These are phyloP conservation scores for Phyllosticta paracitricarpa DNA, from an alignment of 2,329 filamentous ascomycete species.

Conservation along the genomic window DNA sequence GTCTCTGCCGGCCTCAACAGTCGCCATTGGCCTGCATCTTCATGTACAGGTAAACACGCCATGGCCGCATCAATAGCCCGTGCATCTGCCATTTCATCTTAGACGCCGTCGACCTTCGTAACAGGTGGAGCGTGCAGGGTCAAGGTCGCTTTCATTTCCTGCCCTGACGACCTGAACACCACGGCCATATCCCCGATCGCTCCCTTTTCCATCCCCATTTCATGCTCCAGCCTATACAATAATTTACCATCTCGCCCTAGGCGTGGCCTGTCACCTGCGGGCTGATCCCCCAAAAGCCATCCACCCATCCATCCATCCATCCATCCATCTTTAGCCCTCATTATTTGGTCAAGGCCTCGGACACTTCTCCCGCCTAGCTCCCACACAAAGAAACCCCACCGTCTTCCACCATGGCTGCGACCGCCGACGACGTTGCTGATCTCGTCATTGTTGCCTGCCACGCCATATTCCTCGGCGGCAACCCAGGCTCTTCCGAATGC, in stretches of 20 bases:
- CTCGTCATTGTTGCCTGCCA: constrained; percentile 79
- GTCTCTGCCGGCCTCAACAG: not conserved
- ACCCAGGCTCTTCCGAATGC: constrained; percentile 18
- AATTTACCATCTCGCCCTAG: not conserved
- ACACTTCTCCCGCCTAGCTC: not conserved
- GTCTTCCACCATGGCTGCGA: not conserved
- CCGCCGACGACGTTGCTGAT: constrained; percentile 21
- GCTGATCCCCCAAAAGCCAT: not conserved
- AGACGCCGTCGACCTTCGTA: not conserved
- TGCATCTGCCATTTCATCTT: not conserved
- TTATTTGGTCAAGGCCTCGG: not conserved
- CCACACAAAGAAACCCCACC: not conserved
- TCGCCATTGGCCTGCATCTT: not conserved
- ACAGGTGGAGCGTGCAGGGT: not conserved
- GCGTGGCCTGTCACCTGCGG: not conserved
- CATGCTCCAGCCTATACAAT: not conserved
- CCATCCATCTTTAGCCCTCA: not conserved
- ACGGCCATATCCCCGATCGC: not conserved
- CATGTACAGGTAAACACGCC: not conserved
- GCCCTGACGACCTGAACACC: not conserved
- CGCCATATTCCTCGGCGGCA: constrained; percentile 60
- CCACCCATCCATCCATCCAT: not conserved
- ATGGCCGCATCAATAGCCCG: not conserved
- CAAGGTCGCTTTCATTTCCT: not conserved
- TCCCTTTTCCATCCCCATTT: not conserved